phyloP scores from a whole-genome alignment of 2,329 filamentous ascomycete genomes.

The Penicillium sp. region DNA sequence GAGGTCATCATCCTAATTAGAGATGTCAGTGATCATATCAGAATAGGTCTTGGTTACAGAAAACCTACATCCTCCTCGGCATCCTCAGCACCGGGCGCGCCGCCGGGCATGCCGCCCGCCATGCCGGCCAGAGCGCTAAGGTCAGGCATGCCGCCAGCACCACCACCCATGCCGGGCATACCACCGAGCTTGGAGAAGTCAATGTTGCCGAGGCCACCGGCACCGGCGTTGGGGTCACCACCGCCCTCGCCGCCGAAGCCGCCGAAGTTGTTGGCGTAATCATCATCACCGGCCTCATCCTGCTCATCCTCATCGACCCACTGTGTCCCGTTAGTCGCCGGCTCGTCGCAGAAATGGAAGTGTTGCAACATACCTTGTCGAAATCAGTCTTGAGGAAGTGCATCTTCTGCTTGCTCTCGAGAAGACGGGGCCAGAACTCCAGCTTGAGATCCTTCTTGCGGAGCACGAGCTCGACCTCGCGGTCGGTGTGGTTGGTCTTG shows the following conservation, averaged over 20 bases:
- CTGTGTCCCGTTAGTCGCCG: slow-evolving; percentile 40
- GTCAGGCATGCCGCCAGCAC: slow-evolving; percentile 53
- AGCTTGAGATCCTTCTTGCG: slow-evolving; percentile 95
- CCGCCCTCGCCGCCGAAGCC: slow-evolving; percentile 41
- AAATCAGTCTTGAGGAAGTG: slow-evolving; percentile 99
- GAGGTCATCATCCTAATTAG: slow-evolving; percentile 70
- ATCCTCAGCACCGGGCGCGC: slow-evolving; percentile 27
- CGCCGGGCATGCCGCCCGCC: slow-evolving; percentile 24
- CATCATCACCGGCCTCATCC: slow-evolving; percentile 82
- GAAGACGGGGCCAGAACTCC: slow-evolving; percentile 92
- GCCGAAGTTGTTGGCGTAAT: slow-evolving; percentile 58
- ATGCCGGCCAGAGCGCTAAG: slow-evolving; percentile 40
- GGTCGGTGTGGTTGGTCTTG: slow-evolving; percentile 84
- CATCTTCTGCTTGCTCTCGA: slow-evolving; percentile 85
- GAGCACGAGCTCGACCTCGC: slow-evolving; percentile 86
- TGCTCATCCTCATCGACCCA: slow-evolving; percentile 99
- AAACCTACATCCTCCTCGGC: slow-evolving; percentile 55
- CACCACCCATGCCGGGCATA: slow-evolving; percentile 48
- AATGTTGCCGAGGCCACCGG: slow-evolving; percentile 74
- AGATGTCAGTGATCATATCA: slow-evolving; percentile 9
- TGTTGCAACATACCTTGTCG: slow-evolving; percentile 69
- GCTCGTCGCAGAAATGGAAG: not conserved
- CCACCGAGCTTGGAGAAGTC: slow-evolving; percentile 90
- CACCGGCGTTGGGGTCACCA: slow-evolving; percentile 13
- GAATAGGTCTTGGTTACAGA: not conserved